These are phyloP conservation scores for Clonostachys rhizophaga DNA, from an alignment of 2,329 filamentous ascomycete genomes.

Conservation along the genomic window DNA sequence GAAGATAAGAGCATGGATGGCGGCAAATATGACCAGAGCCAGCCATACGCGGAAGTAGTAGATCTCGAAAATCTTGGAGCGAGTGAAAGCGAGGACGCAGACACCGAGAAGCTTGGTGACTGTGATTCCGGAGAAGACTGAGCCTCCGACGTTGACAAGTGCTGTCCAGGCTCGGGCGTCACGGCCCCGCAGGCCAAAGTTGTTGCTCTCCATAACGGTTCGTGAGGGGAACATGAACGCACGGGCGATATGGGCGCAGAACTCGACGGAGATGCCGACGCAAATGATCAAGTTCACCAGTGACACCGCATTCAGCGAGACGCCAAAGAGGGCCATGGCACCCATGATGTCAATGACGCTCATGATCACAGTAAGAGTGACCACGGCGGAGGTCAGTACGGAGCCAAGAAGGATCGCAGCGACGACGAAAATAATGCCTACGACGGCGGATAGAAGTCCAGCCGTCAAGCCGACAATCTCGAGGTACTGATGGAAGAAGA, in stretches of 20 bases:
- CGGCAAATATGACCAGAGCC: constrained; percentile 83
- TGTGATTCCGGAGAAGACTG: constrained; percentile 94
- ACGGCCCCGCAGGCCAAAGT: constrained; percentile 71
- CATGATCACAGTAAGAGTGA: constrained; percentile 88
- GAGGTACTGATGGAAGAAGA: constrained; percentile 98
- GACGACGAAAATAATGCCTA: constrained; percentile 81
- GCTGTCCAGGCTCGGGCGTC: constrained; percentile 90
- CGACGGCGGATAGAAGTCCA: constrained; percentile 73
- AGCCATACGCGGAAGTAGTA: constrained; percentile 99
- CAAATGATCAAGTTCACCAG: constrained; percentile 97
- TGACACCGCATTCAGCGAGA: constrained; percentile 91
- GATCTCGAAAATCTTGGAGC: constrained; percentile 98
- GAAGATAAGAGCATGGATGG: constrained; percentile 84
- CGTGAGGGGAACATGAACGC: constrained; percentile 92
- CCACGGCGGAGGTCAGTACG: constrained; percentile 71
- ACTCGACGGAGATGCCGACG: constrained; percentile 93
- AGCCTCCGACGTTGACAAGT: constrained; percentile 89
- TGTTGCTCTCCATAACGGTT: constrained; percentile 72
- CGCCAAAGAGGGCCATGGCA: constrained; percentile 83
- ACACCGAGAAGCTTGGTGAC: constrained; percentile 94
- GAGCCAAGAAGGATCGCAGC: constrained; percentile 81
- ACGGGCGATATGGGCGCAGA: constrained; percentile 93
- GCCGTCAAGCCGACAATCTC: constrained; percentile 77
- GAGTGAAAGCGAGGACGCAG: constrained; percentile 85
- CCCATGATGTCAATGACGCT: constrained; percentile 91